Evolutionary conservation across 352 stramenopile genomes (phyloP), one percentile per base, ranked within the genome.

Genomic region (Globisporangium radiosum): DNA sequence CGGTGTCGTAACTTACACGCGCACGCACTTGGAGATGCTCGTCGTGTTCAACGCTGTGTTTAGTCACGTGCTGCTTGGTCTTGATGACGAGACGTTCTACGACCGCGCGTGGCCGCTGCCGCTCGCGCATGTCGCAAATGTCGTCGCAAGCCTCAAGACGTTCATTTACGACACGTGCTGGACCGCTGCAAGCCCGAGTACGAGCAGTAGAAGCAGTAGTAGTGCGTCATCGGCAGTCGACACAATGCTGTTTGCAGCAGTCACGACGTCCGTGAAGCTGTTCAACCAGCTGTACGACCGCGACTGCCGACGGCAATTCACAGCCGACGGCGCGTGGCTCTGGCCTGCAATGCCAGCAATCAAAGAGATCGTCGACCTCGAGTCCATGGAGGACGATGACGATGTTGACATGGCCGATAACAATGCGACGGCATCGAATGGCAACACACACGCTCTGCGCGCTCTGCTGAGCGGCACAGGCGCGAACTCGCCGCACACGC

Each of bases 201-300:
- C 48, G 25, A 50, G 53, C 9, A 49, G 36, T 7, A 42, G 13
- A n/a, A 45, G 56, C n/a, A 45, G 36, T 1, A 49, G 17, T 7
- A 56, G 59, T 8, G 50, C 50, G 2, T n/a, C 47, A 15, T 9
- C 47, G 11, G 50, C 54, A n/a, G 49, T 4, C 9, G 68, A 79
- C 5, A 52, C 73, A 37, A 54, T 62, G 17, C 50, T 81, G 14
- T 81, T 92, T 42, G 66, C 76, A 1, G 57, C 68, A 0, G 69
- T 90, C 37, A 78, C 81, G 40, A 81, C 78, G 1, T 79, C 78
- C 0, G 69, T 91, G 9, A 87, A 87, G 64, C 67, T 93, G 10
- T 91, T 88, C 57, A 93, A 93, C 57, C 81, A 90, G 59, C 65
- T 93, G 9, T 90, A 88, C 52, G 81, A 87, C 57, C 83, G 83